phyloP scores from a whole-genome alignment of 2,329 filamentous ascomycete species.

The Colletotrichum sp. region DNA sequence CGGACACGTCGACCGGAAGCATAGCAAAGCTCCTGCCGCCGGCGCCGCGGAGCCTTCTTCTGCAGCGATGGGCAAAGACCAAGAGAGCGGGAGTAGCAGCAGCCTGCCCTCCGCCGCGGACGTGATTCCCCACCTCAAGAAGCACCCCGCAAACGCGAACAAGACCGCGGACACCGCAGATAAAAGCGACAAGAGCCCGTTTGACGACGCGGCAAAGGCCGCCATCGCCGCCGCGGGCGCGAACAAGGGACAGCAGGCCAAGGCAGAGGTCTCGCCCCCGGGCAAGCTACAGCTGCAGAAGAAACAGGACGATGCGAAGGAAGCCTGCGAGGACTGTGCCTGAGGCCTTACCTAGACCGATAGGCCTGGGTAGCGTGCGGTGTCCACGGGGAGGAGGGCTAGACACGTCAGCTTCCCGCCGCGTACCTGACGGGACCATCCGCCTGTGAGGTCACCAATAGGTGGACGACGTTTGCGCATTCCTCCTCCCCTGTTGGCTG shows the following conservation, averaged over 20 bases:
- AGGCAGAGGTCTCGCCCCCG: background rate
- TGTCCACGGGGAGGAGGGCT: no score
- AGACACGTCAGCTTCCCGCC: background rate
- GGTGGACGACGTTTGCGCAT: background rate
- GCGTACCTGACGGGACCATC: background rate
- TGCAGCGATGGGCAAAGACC: background rate
- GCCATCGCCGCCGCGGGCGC: slow-evolving; percentile 13
- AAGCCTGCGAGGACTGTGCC: slow-evolving; percentile 17
- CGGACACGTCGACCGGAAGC: slow-evolving; percentile 77
- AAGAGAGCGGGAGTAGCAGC: background rate
- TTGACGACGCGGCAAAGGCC: slow-evolving; percentile 6
- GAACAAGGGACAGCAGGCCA: slow-evolving; percentile 19
- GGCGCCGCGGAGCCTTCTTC: background rate
- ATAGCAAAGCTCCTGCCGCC: slow-evolving; percentile 24
- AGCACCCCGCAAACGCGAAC: slow-evolving; percentile 1
- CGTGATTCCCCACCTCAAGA: slow-evolving; percentile 8
- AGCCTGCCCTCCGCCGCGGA: background rate
- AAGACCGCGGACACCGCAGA: background rate
- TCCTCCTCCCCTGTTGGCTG: background rate
- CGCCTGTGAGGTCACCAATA: background rate
- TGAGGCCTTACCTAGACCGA: background rate
- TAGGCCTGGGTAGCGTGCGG: background rate
- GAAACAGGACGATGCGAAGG: background rate
- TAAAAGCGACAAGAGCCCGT: background rate
- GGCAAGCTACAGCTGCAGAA: background rate